Conservation (phyloP, 2,329 filamentous ascomycete genomes). For the Alternaria viburni region DNA sequence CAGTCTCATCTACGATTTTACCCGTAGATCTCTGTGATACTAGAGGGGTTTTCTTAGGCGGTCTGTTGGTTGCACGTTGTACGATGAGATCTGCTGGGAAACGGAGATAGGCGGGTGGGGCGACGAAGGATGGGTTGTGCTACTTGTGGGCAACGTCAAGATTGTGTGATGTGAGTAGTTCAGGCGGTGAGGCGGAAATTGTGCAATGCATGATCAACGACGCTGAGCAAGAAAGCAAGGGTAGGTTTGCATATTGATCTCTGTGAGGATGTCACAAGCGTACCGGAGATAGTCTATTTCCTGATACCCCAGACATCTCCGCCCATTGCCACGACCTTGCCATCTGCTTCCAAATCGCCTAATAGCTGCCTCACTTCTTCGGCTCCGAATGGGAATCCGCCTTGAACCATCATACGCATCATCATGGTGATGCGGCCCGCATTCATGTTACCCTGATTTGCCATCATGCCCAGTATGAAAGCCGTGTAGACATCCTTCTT, state of each 20-base stretch:
- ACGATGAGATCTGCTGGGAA: background rate
- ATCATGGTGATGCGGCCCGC: slow-evolving; percentile 86
- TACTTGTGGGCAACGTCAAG: background rate
- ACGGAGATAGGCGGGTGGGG: background rate
- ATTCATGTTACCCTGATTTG: slow-evolving; percentile 86
- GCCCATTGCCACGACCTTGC: slow-evolving; percentile 37
- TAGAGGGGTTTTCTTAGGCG: background rate
- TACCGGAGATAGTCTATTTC: slow-evolving; percentile 15
- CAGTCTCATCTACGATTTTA: background rate
- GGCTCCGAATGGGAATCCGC: slow-evolving; percentile 86
- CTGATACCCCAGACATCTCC: slow-evolving; percentile 44
- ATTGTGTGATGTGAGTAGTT: background rate
- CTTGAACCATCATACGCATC: slow-evolving; percentile 88
- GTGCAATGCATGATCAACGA: background rate
- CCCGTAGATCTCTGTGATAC: background rate
- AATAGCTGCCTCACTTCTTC: slow-evolving; percentile 87
- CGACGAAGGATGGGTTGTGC: background rate
- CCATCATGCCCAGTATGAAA: slow-evolving; percentile 94
- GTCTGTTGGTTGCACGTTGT: background rate
- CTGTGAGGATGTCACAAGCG: background rate
- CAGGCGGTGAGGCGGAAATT: background rate
- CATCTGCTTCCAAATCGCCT: slow-evolving; percentile 66
- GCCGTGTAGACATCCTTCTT: slow-evolving; percentile 82
- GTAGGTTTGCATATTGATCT: background rate
- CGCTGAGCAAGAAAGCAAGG: background rate